Evolutionary conservation across 805 yeast species (phyloP).

Genomic region (Groenewaldozyma salmanticensis): DNA sequence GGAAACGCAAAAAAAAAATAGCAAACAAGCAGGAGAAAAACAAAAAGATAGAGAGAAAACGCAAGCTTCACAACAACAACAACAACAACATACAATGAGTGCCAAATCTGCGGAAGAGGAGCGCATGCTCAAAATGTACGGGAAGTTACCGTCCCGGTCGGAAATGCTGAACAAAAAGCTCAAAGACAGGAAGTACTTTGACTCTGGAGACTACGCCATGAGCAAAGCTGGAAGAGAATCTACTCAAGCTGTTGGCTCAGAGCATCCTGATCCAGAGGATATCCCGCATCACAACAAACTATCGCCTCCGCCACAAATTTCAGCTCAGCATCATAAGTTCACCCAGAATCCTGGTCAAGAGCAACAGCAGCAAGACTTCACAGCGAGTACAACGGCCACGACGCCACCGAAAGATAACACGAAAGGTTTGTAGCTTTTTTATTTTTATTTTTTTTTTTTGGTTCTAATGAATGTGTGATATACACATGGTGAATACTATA

Average conservation of each 20-base stretch:
- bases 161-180: slow-evolving; percentile 62
- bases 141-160: slow-evolving; percentile 71
- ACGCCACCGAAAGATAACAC: too few relatives aligned
- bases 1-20: too few relatives aligned
- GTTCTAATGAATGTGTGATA: neutral
- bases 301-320: slow-evolving; percentile 11
- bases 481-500: neutral
- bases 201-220: slow-evolving; percentile 90
- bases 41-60: too few relatives aligned
- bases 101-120: slow-evolving; percentile 50
- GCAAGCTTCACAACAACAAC: too few relatives aligned
- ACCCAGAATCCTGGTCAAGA: slow-evolving; percentile 1
- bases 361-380: slow-evolving; percentile 3
- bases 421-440: too few relatives aligned
- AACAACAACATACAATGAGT: neutral
- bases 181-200: slow-evolving; percentile 85
- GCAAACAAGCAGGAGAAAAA: too few relatives aligned
- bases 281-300: slow-evolving; percentile 10
- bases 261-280: slow-evolving; percentile 17
- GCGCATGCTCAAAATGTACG: slow-evolving; percentile 68
- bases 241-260: slow-evolving; percentile 25
- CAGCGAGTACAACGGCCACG: too few relatives aligned
- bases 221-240: slow-evolving; percentile 31
- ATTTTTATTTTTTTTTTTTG: too few relatives aligned
- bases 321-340: too few relatives aligned